A percentile compares a stretch with the other conserved stretches of the same genome.
Conservation (phyloP, 257 asterid genomes). For the Fraxinus americana region DNA sequence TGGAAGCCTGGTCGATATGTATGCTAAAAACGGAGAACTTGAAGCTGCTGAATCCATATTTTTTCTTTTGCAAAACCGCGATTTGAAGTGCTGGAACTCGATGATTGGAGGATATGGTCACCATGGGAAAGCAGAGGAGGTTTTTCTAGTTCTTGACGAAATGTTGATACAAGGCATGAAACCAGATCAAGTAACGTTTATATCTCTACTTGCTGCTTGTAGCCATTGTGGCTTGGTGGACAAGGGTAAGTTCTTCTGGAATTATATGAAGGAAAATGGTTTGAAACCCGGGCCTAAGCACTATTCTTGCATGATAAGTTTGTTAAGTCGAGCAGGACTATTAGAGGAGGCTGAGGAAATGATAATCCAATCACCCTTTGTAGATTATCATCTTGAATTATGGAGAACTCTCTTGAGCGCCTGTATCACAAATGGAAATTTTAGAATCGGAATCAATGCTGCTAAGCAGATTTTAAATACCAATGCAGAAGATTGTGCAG, state of each 20-base stretch:
- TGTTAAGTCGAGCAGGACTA: conserved; percentile 70
- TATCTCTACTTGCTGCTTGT: conserved; percentile 73
- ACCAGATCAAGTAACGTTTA: conserved; percentile 71
- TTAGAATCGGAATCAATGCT: conserved; percentile 49
- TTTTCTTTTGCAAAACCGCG: conserved; percentile 36
- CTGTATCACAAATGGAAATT: conserved; percentile 50
- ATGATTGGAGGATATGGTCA: conserved; percentile 74
- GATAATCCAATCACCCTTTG: conserved; percentile 55
- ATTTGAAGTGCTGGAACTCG: conserved; percentile 84
- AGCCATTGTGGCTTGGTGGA: conserved; percentile 77
- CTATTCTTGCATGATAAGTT: conserved; percentile 70
- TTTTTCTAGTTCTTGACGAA: conserved; percentile 48
- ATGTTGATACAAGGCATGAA: conserved; percentile 52
- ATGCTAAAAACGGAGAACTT: conserved; percentile 80
- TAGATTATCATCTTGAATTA: conserved; percentile 48
- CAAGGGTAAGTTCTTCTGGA: conserved; percentile 57
- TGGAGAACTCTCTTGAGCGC: conserved; percentile 75
- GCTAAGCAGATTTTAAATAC: conserved; percentile 51
- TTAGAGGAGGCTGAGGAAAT: conserved; percentile 71
- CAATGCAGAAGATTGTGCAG: conserved; percentile 56
- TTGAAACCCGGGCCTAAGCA: conserved; percentile 69
- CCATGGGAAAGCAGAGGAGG: conserved; percentile 67
- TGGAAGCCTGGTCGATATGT: conserved; percentile 77
- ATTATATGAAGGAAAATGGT: conserved; percentile 54
- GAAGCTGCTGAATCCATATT: conserved; percentile 48